Evolutionary conservation across 2,329 filamentous ascomycete genomes (phyloP), one percentile per base, ranked within the genome.

Genomic region (Coniella vitis): DNA sequence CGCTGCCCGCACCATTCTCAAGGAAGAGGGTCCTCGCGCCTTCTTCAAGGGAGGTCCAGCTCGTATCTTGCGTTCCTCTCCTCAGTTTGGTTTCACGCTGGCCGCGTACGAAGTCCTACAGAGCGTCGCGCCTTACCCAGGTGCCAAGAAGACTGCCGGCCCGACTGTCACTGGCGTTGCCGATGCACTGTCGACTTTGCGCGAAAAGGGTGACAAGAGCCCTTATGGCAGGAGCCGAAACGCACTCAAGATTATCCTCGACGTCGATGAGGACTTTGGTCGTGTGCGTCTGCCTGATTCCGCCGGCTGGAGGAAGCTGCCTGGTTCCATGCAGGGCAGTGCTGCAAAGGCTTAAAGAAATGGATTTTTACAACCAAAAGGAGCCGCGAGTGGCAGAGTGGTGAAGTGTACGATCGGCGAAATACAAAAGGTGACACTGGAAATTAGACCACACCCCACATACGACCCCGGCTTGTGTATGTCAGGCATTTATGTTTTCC

Each of bases 11-110:
- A 95, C 88, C 13, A 87, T 98, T 60, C 84, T 77, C 72, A 82
- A 84, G 66, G 87, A 97, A 66, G 93, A 98, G 69, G 93, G 93
- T 10, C 91, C 96, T 78, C 81, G 78, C 55, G 93, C 93, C 21
- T 98, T 98, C 76, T 98, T 97, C 83, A 97, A 97, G 76, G 93
- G 93, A 58, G 93, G 93, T 1, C 90, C 91, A 1, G 93, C 93
- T 8, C 88, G 93, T 73, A 94, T 98, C 62, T 70, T 97, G 65
- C 86, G 93, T 61, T 96, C 90, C 1, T 96, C 90, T 12, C 93
- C 93, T 14, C 93, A 98, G 65, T 98, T 98, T 66, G 93, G 93
- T 56, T 97, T 97, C 74, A 98, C 93, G 0, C 81, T 98, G 20
- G 93, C 93, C 3, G 87, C 87, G 38, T 98, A 97, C 68, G 93